Percentiles rank a stretch among this genome's conserved stretches.
Evolutionary conservation across 306 rosid species (phyloP).

Genomic region (Abrus pulchellus): DNA sequence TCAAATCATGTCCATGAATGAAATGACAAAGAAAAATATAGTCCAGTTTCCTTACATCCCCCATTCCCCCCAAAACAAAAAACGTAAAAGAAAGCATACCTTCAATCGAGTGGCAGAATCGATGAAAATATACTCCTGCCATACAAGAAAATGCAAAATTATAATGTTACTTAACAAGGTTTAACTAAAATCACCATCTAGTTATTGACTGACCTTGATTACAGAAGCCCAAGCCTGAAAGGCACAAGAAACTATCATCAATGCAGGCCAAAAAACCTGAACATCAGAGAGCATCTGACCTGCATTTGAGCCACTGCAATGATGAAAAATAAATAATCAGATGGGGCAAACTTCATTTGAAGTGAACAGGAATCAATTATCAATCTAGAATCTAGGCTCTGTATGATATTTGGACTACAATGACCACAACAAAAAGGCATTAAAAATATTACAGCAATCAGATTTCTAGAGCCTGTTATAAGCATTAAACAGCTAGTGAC

Average conservation of each 20-base stretch:
- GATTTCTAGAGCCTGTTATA: conserved; percentile 18
- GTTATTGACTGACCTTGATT: conserved; percentile 68
- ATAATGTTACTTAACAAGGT: conserved; percentile 42
- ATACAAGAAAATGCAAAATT: conserved; percentile 40
- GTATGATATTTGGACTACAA: conserved; percentile 23
- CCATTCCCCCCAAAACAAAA: background rate
- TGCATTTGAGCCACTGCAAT: conserved; percentile 82
- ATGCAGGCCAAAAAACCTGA: conserved; percentile 76
- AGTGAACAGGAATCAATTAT: conserved; percentile 32
- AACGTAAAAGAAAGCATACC: conserved; percentile 54
- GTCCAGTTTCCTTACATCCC: conserved; percentile 11
- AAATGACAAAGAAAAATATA: conserved; percentile 39
- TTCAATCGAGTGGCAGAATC: conserved; percentile 68
- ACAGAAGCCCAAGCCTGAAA: conserved; percentile 95
- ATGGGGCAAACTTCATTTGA: conserved; percentile 36
- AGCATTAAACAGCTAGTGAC: conserved; percentile 10
- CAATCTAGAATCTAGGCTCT: conserved; percentile 28
- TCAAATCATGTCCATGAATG: conserved; percentile 33
- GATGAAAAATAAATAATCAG: conserved; percentile 48
- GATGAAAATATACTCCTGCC: conserved; percentile 78
- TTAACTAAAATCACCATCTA: conserved; percentile 39
- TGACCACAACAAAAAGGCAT: conserved; percentile 22
- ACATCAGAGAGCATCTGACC: conserved; percentile 87
- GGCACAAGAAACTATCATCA: conserved; percentile 85
- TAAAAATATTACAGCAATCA: background rate